phyloP scores from a whole-genome alignment of 768 basidiomycete genomes.

The Lentinula aciculospora region DNA sequence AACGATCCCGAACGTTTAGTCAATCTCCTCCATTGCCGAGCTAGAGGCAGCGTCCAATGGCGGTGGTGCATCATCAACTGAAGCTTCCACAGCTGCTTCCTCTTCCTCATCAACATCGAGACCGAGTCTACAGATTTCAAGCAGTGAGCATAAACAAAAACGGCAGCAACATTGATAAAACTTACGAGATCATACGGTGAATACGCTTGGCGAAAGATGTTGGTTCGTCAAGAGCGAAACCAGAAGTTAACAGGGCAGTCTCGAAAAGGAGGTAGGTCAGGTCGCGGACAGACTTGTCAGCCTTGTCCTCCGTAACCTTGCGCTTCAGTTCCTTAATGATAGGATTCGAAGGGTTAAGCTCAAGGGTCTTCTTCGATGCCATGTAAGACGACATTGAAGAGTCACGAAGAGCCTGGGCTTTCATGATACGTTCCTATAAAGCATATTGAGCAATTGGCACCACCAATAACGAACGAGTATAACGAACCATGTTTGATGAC shows the following conservation, averaged over 20 bases:
- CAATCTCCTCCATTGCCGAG: conserved; percentile 97
- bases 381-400: conserved; percentile 99
- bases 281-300: conserved; percentile 97
- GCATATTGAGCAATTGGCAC: neutral
- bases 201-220: conserved; percentile 94
- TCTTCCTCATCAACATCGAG: conserved; percentile 86
- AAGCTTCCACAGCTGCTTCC: conserved; percentile 39
- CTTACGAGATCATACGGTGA: conserved; percentile 90
- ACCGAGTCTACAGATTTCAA: conserved; percentile 45
- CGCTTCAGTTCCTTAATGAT: conserved; percentile 96
- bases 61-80: conserved; percentile 36
- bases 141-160: conserved; percentile 6
- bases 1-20: conserved; percentile 36
- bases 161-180: conserved; percentile 9
- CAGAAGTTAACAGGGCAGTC: conserved; percentile 92
- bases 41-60: conserved; percentile 56
- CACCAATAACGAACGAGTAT: neutral
- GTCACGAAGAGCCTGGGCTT: conserved; percentile 94
- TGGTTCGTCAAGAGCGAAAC: conserved; percentile 94
- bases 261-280: conserved; percentile 94
- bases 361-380: conserved; percentile 97
- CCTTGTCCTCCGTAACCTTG: conserved; percentile 95
- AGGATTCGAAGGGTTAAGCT: conserved; percentile 87
- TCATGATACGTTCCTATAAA: conserved; percentile 90
- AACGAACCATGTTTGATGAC: conserved; percentile 93